Base-by-base conservation (phyloP, 148 eudicot genomes). In the Silene uniflora region DNA sequence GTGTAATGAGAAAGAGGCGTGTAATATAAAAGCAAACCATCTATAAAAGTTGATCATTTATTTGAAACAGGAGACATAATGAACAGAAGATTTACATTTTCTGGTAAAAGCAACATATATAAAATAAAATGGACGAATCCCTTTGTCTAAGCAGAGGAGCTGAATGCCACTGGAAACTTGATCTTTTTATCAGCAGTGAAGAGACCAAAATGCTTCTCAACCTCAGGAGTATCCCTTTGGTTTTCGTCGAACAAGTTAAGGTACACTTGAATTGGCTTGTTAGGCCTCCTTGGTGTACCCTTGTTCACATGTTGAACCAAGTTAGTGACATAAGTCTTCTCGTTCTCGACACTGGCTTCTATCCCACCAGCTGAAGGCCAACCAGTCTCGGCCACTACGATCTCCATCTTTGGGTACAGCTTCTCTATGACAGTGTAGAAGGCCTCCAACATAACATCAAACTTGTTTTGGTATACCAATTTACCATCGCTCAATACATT, bases 231-330 rank as follows among this genome's bases (percentile, higher is more conserved):
- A 80, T 22, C 70, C 86, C 85, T 86, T 18, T 59, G 66, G 74
- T 85, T 76, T 79, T 92, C 97, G 62, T 92, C 82, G 63, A 86
- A 80, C 89, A 90, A 83, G 71, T 85, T 88, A 9, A 88, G 60
- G 63, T 85, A 92, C 14, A 85, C 78, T 32, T 87, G 84, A 3
- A 87, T 52, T 5, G 80, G 65, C 79, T 69, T 77, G 18, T 79
- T 71, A 5, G 88, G 87, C 84, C 77, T 89, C 76, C 76, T 86
- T 0, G 90, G 88, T 2, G 83, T 85, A 35, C 95, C 91, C 17
- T 61, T 69, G 60, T 79, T 82, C 17, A 88, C 84, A 67, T 87
- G 85, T 46, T 65, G 13, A 17, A 89, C 62, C 86, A 91, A 79
- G 32, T 88, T 86, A 2, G 46, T 67, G 27, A 86, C 83, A 68